Conservation (phyloP, 495 filamentous ascomycete genomes). For the Corynascus novoguineensis region DNA sequence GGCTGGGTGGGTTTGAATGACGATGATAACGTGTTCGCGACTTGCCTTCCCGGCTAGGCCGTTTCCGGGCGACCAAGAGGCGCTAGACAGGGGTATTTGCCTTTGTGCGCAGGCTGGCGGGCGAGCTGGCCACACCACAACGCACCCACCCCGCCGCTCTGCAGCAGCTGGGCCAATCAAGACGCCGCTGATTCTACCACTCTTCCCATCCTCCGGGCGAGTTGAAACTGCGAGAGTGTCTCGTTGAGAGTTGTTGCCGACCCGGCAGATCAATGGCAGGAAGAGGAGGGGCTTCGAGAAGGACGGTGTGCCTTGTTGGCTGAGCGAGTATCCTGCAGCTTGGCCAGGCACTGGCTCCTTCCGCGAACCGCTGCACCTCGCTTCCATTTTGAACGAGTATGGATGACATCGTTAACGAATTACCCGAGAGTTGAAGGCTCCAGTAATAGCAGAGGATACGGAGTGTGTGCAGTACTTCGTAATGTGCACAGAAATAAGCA, state of each 20-base stretch:
- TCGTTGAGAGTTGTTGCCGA: slow-evolving; percentile 14
- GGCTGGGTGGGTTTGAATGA: not conserved
- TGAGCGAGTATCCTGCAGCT: not conserved
- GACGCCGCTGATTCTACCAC: slow-evolving; percentile 19
- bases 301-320: not conserved
- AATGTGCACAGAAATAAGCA: too few relatives aligned
- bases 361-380: not conserved
- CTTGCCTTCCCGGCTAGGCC: slow-evolving; percentile 22
- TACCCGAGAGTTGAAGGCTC: too few relatives aligned
- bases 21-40: slow-evolving; percentile 18
- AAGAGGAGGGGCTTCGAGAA: slow-evolving; percentile 7
- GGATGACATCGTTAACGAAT: not conserved
- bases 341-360: not conserved
- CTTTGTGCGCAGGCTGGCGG: slow-evolving; percentile 16
- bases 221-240: slow-evolving; percentile 30
- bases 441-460: not conserved
- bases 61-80: slow-evolving; percentile 7
- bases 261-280: slow-evolving; percentile 9
- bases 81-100: slow-evolving; percentile 27
- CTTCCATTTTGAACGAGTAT: not conserved
- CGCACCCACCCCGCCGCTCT: slow-evolving; percentile 25
- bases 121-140: slow-evolving; percentile 28
- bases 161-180: slow-evolving; percentile 30
- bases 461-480: not conserved
- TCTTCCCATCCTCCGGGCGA: slow-evolving; percentile 16